Evolutionary conservation across 2,329 filamentous ascomycete species (phyloP).

Genomic region (Fusarium torulosum): DNA sequence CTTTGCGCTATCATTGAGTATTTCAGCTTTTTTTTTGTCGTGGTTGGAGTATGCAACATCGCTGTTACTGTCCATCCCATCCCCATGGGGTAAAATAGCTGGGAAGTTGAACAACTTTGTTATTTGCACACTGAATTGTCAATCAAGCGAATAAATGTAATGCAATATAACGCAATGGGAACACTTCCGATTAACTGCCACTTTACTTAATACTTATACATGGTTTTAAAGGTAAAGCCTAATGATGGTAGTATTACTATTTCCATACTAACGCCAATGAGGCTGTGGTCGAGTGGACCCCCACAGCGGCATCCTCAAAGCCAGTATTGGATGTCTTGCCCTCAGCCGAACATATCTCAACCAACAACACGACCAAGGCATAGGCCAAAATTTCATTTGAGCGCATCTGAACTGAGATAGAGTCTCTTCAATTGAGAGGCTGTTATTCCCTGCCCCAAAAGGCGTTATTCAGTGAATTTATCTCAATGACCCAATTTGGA

Average conservation of each 20-base stretch:
- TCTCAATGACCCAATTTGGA: background rate
- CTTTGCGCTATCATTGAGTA: background rate
- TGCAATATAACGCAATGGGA: too few species aligned
- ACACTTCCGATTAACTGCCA: too few species aligned
- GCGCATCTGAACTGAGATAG: background rate
- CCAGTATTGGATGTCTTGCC: slow-evolving; percentile 4
- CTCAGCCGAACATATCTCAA: slow-evolving; percentile 16
- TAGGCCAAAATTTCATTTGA: slow-evolving; percentile 5
- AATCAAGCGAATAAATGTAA: too few species aligned
- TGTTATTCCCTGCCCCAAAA: background rate
- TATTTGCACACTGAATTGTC: too few species aligned
- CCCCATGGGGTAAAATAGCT: too few species aligned
- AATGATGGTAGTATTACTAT: background rate
- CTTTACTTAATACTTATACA: too few species aligned
- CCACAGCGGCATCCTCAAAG: background rate
- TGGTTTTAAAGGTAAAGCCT: background rate
- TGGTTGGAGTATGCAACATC: too few species aligned
- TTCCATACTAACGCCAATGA: background rate
- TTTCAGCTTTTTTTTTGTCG: background rate
- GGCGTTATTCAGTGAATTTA: slow-evolving; percentile 3
- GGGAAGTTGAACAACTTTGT: too few species aligned
- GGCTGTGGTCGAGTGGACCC: background rate
- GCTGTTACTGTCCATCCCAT: too few species aligned
- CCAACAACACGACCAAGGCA: slow-evolving; percentile 22
- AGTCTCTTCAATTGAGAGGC: background rate